phyloP scores from a whole-genome alignment of 169 alveolate species.

The Cystoisospora suis region DNA sequence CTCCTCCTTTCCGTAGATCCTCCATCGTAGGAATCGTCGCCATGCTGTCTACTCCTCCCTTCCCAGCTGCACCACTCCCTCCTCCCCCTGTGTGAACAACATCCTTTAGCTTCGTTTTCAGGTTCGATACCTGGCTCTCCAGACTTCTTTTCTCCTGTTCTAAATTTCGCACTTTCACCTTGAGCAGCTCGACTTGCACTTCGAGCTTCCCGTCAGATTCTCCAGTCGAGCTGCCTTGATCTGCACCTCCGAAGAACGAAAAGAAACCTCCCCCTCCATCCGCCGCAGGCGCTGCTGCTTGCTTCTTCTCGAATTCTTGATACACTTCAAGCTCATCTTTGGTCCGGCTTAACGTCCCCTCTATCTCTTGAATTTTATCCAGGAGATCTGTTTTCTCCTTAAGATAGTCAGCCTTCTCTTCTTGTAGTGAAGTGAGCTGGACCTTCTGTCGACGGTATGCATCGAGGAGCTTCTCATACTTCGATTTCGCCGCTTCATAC shows the following conservation, averaged over 20 bases:
- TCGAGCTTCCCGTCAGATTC: neutral
- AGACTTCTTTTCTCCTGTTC: neutral
- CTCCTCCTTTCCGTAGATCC: neutral
- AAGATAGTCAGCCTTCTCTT: neutral
- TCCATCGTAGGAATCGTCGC: conserved; percentile 31
- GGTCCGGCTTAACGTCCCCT: neutral
- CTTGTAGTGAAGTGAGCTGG: neutral
- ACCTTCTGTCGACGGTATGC: conserved; percentile 3
- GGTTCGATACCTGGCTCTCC: neutral
- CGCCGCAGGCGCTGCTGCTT: neutral
- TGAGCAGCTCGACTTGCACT: neutral
- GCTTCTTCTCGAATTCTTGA: neutral
- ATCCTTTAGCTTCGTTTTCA: neutral
- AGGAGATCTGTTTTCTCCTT: neutral
- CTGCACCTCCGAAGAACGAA: neutral
- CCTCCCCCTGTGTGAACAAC: neutral
- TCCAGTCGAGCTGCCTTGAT: neutral
- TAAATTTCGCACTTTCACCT: neutral
- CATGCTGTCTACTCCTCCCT: neutral
- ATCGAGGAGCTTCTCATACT: neutral
- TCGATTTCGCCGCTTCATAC: neutral
- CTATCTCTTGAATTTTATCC: neutral
- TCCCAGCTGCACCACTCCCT: neutral
- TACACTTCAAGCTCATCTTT: neutral
- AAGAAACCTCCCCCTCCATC: neutral